phyloP scores from a whole-genome alignment of 345 rosid genomes.

The Eutrema heterophyllum region DNA sequence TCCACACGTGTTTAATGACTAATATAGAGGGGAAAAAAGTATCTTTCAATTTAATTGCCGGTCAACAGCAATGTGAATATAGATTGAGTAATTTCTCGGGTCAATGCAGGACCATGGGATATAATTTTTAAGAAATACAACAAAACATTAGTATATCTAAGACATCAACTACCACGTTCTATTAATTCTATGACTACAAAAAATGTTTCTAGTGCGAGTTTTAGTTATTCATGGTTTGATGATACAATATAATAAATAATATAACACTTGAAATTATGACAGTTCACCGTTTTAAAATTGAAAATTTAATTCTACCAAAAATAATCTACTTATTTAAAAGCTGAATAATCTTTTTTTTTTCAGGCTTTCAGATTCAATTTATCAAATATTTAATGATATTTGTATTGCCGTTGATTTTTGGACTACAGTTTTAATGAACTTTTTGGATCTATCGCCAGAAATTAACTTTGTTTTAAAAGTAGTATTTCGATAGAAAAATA shows the following conservation, averaged over 20 bases:
- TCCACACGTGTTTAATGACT: background rate
- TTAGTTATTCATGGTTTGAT: background rate
- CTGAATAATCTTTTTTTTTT: no score
- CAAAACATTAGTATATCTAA: no score
- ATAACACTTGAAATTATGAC: background rate
- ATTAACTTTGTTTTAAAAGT: no score
- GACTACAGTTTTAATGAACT: no score
- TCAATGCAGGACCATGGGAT: constrained; percentile 18
- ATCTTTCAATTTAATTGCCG: background rate
- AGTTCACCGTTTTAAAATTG: background rate
- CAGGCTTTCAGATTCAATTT: no score
- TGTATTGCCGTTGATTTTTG: no score
- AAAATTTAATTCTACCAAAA: no score
- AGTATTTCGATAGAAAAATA: no score
- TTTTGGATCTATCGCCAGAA: no score
- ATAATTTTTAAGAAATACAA: background rate
- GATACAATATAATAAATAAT: background rate
- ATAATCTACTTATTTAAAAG: no score
- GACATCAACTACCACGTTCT: background rate
- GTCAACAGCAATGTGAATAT: constrained; percentile 16
- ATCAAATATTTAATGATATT: no score
- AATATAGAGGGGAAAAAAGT: no score
- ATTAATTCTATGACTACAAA: background rate
- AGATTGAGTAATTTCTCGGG: background rate
- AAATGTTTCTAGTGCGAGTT: background rate